Evolutionary conservation across 179 eudicot species (phyloP), one percentile per base, ranked within the genome.

Genomic region (Amaranthus tricolor): DNA sequence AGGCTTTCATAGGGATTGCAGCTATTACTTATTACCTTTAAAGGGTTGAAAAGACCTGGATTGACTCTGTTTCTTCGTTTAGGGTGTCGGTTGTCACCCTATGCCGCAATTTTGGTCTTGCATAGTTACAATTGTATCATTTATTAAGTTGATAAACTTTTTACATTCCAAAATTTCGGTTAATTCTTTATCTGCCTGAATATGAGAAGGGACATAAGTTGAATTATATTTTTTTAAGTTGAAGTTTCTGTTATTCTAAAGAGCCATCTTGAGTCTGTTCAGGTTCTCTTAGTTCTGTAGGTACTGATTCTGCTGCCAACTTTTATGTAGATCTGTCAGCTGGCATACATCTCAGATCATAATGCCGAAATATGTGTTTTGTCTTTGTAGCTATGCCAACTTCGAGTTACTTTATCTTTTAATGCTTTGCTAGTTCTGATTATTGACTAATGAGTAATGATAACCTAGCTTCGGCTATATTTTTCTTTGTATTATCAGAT

Each of bases 401-500:
- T 52, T 52, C 15, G 14, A 51, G 6, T 54, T 64, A 51, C 15
- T 19, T n/a, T 44, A 54, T n/a, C 9, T 0, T 45, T 43, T 69
- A 31, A 69, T 7, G 24, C 5, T 71, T 71, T 16, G 24, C 12
- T 69, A 53, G 54, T 51, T 20, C 50, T 57, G n/a, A 62, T 31
- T 65, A 10, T 53, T 53, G 56, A 15, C 54, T 16, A 51, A 48
- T 14, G 43, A 54, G 6, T 76, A 60, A 66, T 71, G 53, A 62
- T 61, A 51, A 31, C 53, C 11, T 59, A 14, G 19, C 40, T 24
- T 45, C 2, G 6, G 15, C 24, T 53, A 24, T 45, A 16, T 24
- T n/a, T 21, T 24, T 59, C 62, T 31, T 9, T 72, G 19, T 6
- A n/a, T 73, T 84, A 76, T 55, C 93, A 95, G 96, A 84, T 84